These are phyloP conservation scores for Fusarium temperatum DNA, from an alignment of 2,329 filamentous ascomycete genomes.

Conservation along the genomic window DNA sequence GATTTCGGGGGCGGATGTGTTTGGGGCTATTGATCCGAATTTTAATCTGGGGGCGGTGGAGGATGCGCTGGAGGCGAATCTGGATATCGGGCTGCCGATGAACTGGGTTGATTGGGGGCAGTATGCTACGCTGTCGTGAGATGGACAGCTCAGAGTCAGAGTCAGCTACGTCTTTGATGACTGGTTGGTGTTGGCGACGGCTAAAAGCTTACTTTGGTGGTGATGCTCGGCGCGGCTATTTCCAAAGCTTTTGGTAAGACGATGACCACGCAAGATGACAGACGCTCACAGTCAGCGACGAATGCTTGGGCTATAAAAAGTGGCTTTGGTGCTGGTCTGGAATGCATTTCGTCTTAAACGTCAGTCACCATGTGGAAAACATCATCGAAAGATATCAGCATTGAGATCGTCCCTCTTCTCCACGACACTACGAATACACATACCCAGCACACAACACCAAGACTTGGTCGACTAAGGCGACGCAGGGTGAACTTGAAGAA, in stretches of 20 bases:
- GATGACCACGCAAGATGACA: neutral
- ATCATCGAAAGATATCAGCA: slow-evolving; percentile 34
- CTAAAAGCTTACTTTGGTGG: neutral
- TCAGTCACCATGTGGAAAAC: neutral
- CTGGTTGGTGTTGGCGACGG: neutral
- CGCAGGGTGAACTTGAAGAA: neutral
- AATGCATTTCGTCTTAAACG: too few species aligned
- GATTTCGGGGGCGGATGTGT: slow-evolving; percentile 61
- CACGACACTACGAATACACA: slow-evolving; percentile 62
- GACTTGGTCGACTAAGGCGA: slow-evolving; percentile 51
- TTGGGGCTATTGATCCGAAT: slow-evolving; percentile 63
- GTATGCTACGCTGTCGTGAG: slow-evolving; percentile 42
- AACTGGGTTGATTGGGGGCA: slow-evolving; percentile 60
- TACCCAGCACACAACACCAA: slow-evolving; percentile 56
- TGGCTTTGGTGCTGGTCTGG: neutral
- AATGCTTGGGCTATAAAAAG: neutral
- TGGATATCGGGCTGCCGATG: slow-evolving; percentile 62
- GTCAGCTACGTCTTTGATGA: slow-evolving; percentile 1
- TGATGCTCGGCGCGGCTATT: neutral
- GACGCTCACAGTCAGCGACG: neutral
- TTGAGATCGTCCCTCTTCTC: slow-evolving; percentile 60
- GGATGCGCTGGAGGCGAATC: slow-evolving; percentile 62
- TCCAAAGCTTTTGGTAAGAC: neutral
- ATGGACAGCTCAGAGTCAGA: neutral
- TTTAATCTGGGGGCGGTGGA: slow-evolving; percentile 65